Evolutionary conservation across 2,329 filamentous ascomycete genomes (phyloP), one percentile per base, ranked within the genome.

Genomic region (Chlorencoelia australis): DNA sequence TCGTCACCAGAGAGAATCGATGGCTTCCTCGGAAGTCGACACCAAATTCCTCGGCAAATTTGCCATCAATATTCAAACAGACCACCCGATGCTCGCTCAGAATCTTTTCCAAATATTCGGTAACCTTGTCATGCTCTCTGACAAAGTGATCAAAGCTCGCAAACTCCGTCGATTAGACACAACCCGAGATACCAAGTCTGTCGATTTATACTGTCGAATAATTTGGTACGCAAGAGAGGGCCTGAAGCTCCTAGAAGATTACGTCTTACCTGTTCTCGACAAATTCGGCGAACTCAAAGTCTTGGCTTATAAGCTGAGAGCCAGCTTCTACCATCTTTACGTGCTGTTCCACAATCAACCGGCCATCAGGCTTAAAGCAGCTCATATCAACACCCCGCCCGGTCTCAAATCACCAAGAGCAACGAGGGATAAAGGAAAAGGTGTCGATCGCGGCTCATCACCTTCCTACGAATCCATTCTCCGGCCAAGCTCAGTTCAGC

Each of bases 21-120:
- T 96, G 91, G 91, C 91, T 64, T 91, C 88, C 57, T 91, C 87
- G 43, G 86, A 94, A 64, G 86, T 96, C 44, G 91, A 98, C 61
- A 88, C 94, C 65, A 98, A 96, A 65, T 94, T 93, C 63, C 72
- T 98, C 54, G 87, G 86, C 63, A 80, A 78, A 56, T 79, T 94
- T 57, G 89, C 91, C 58, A 82, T 79, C 61, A 72, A 78, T 43
- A 87, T 86, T 49, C 78, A 80, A 55, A 66, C 73, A 42, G 79
- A 84, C 50, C 91, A 89, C 54, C 79, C 83, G 3, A 69, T 88
- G 13, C 73, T 96, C 30, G 83, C 83, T 6, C 73, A 73, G 14
- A 87, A 85, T 58, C 73, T 98, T 30, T 95, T 87, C 63, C 91
- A 91, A 59, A 79, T 96, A 26, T 71, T 96, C 8, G 91, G 91